Base-by-base conservation (phyloP, 2,329 filamentous ascomycete species). In the Penicillium capsulatum region DNA sequence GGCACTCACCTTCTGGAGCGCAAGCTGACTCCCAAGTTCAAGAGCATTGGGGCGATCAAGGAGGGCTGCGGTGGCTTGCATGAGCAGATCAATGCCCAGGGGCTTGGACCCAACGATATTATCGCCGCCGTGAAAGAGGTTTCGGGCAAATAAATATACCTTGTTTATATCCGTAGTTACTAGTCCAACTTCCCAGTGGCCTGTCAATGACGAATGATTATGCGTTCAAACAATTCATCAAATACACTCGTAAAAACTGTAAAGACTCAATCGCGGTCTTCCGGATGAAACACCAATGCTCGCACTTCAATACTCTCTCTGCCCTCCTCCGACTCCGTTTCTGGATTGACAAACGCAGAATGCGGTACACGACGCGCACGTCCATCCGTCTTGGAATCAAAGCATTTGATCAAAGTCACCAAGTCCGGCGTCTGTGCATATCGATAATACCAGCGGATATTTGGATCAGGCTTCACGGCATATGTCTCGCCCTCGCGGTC, bases 371-470 rank as follows among this genome's bases (percentile, higher is more conserved):
- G 57, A 7, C 75, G 65, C 4, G 75, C 73, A 17, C 72, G 59
- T 0, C 74, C 75, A 54, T 79, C 75, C 16, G 64, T 64, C 66
- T 77, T 75, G 17, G 67, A 75, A 57, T 82, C 79, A 53, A 75
- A 81, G 51, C 76, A 80, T 58, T 81, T 82, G 60, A 82, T 77
- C 30, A 82, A 51, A 3, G 77, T 65, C 3, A 76, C 72, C 61
- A 82, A 70, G 3, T 73, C 65, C 0, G 76, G 75, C 0, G 63
- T 67, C 53, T 79, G 70, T 1, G 65, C 67, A 33, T 66, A 67
- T 44, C 74, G 67, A 56, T 76, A 80, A 54, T 71, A 74, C 76
- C 76, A 80, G 51, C 61, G 65, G 27, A 77, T 73, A 2, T 48
- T 39, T 0, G 55, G 48, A 42, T 68, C 66, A 36, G 72, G 49